These are phyloP conservation scores for Nicotiana paniculata DNA, from an alignment of 257 asterid species.

Conservation along the genomic window DNA sequence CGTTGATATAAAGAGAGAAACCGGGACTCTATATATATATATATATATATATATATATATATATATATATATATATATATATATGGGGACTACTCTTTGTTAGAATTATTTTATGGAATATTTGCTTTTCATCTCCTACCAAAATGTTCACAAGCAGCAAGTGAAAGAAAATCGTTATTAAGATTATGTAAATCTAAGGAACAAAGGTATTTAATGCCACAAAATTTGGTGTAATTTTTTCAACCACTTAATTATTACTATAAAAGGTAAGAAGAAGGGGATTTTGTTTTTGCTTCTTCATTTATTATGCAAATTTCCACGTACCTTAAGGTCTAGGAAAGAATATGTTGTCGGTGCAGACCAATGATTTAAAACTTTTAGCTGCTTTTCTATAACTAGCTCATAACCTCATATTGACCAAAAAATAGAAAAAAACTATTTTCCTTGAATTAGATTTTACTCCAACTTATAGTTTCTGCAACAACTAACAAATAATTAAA, in stretches of 20 bases:
- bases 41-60: too few relatives aligned
- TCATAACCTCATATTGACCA: background rate
- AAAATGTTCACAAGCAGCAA: background rate
- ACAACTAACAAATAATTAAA: background rate
- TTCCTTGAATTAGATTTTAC: background rate
- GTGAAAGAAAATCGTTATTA: background rate
- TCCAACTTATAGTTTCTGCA: background rate
- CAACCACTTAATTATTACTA: background rate
- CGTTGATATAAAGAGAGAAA: too few relatives aligned
- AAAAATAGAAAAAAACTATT: too few relatives aligned
- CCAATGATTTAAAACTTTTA: background rate
- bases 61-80: too few relatives aligned
- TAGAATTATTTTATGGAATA: background rate
- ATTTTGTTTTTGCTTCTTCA: background rate
- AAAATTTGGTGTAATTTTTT: background rate
- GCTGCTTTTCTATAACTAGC: background rate
- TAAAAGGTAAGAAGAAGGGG: background rate
- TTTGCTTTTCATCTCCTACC: background rate
- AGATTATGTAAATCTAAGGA: background rate
- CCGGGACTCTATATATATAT: too few relatives aligned
- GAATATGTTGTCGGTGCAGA: constrained; percentile 3
- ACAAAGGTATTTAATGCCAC: background rate
- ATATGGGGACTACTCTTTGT: too few relatives aligned
- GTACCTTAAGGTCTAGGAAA: background rate
- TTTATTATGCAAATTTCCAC: background rate